phyloP scores from a whole-genome alignment of 1,284 basidiomycete species.

The Tylopilus sp. region DNA sequence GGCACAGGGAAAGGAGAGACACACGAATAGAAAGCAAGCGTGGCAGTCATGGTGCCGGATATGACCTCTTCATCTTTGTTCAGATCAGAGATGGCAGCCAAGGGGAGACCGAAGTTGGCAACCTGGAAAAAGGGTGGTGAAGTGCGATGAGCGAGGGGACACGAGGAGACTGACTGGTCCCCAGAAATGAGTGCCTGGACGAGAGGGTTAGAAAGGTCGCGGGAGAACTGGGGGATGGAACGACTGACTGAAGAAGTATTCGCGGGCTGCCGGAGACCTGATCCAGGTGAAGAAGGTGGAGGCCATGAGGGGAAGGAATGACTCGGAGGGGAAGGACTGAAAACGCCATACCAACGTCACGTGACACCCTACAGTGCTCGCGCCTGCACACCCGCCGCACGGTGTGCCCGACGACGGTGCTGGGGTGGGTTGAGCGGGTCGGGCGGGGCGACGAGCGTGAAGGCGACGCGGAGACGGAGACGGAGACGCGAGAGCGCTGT shows the following conservation, averaged over 20 bases:
- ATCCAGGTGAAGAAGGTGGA: conserved; percentile 83
- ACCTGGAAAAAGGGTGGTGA: conserved; percentile 51
- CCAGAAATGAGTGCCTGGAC: conserved; percentile 91
- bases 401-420: neutral
- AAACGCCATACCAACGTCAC: conserved; percentile 9
- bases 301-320: conserved; percentile 52
- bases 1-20: conserved; percentile 37
- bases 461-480: neutral
- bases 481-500: neutral
- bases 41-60: conserved; percentile 92
- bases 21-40: conserved; percentile 88
- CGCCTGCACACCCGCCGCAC: neutral
- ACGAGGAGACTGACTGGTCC: conserved; percentile 69
- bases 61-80: conserved; percentile 93
- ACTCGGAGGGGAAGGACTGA: neutral
- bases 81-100: conserved; percentile 88
- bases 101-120: conserved; percentile 95
- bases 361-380: conserved; percentile 16
- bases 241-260: conserved; percentile 90
- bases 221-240: neutral
- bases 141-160: conserved; percentile 10
- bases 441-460: neutral
- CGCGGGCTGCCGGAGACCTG: conserved; percentile 83
- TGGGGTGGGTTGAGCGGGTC: neutral
- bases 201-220: neutral